A percentile compares a stretch with the other conserved stretches of the same genome.
Conservation (phyloP, 1,139 yeast species). For the Yamadazyma dendronema region DNA sequence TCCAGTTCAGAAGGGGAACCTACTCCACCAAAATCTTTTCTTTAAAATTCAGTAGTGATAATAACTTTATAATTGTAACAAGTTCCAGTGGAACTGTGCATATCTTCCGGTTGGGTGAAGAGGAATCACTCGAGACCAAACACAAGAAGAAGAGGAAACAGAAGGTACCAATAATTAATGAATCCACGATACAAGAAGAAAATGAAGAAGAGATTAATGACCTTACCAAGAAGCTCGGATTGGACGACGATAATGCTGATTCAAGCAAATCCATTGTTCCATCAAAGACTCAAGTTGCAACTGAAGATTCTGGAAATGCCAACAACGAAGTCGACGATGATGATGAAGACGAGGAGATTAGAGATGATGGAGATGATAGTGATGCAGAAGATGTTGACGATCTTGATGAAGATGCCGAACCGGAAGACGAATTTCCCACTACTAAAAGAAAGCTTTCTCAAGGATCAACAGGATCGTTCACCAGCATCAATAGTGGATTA, state of each 20-base stretch:
- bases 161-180: constrained; percentile 17
- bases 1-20: constrained; percentile 92
- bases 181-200: constrained; percentile 34
- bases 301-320: constrained; percentile 12
- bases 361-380: constrained; percentile 26
- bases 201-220: constrained; percentile 13
- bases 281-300: too few species aligned
- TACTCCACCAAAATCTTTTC: constrained; percentile 90
- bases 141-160: constrained; percentile 31
- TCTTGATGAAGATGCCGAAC: constrained; percentile 23
- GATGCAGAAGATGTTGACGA: constrained; percentile 22
- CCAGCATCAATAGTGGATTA: constrained; percentile 35
- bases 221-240: constrained; percentile 13
- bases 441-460: constrained; percentile 41
- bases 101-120: constrained; percentile 71
- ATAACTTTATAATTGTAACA: constrained; percentile 74
- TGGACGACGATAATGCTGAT: background rate
- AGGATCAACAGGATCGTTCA: constrained; percentile 38
- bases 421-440: constrained; percentile 20
- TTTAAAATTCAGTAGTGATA: constrained; percentile 73
- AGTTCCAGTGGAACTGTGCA: constrained; percentile 94
- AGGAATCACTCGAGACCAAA: constrained; percentile 48
- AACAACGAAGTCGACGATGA: constrained; percentile 32
- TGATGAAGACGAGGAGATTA: constrained; percentile 19
- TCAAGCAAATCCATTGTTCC: background rate